A percentile compares a stretch with the other conserved stretches of the same genome.
Evolutionary conservation across 768 basidiomycete species (phyloP).

Genomic region (Kwoniella sp.): DNA sequence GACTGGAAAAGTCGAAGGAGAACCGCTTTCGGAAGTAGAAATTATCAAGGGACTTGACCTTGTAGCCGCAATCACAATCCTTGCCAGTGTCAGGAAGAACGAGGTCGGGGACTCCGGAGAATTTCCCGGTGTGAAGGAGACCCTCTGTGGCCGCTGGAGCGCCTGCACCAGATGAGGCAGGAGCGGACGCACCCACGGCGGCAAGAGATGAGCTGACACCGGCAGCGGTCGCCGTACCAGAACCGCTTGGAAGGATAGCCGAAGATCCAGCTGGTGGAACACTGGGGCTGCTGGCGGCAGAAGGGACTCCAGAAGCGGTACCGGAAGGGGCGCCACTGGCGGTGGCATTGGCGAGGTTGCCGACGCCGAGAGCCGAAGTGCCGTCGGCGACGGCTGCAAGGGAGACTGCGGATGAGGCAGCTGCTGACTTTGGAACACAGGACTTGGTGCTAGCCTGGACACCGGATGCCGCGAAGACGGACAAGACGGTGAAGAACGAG

Average conservation of each 20-base stretch:
- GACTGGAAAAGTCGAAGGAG: slow-evolving; percentile 3
- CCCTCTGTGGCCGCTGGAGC: background rate
- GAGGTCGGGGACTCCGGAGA: background rate
- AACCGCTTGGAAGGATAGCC: too few relatives aligned
- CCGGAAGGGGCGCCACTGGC: background rate
- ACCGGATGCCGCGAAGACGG: background rate
- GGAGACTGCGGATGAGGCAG: background rate
- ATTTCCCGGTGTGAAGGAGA: background rate
- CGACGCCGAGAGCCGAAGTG: background rate
- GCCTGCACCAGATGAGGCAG: background rate
- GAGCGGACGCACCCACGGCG: too few relatives aligned
- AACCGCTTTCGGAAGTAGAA: slow-evolving; percentile 1
- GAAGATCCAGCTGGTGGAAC: too few relatives aligned
- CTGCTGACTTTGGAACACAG: background rate
- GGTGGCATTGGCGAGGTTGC: background rate
- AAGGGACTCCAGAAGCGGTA: background rate
- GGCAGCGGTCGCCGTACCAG: too few relatives aligned
- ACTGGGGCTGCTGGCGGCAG: too few relatives aligned
- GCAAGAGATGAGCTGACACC: too few relatives aligned
- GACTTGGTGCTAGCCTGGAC: background rate
- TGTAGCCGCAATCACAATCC: slow-evolving; percentile 11
- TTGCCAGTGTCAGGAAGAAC: background rate
- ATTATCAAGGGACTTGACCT: background rate
- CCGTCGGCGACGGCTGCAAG: background rate
- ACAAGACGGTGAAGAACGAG: background rate